These are phyloP conservation scores for Nannochloris sp. DNA, from an alignment of 139 green algal genomes.

Conservation along the genomic window DNA sequence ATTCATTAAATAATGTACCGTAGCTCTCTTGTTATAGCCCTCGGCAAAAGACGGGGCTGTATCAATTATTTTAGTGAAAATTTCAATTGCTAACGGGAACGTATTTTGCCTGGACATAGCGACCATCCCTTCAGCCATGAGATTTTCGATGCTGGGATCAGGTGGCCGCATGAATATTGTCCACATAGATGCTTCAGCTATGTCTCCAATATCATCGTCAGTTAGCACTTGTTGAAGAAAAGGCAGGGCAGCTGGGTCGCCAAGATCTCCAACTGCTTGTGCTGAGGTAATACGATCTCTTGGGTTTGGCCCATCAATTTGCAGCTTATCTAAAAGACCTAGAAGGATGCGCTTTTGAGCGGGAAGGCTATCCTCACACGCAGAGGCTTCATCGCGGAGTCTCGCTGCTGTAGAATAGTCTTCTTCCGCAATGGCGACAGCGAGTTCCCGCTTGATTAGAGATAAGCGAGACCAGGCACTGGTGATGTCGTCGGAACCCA, in stretches of 20 bases:
- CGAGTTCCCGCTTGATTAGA: not conserved
- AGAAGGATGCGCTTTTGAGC: not conserved
- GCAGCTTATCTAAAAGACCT: not conserved
- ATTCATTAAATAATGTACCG: slow-evolving; percentile 47
- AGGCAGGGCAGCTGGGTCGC: slow-evolving; percentile 26
- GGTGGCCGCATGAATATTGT: slow-evolving; percentile 33
- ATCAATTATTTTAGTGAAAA: slow-evolving; percentile 31
- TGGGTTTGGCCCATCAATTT: not conserved
- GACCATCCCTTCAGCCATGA: slow-evolving; percentile 36
- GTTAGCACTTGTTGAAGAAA: slow-evolving; percentile 30
- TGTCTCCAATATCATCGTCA: slow-evolving; percentile 17
- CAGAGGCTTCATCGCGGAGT: not conserved
- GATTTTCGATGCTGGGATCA: slow-evolving; percentile 7
- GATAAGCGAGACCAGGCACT: not conserved
- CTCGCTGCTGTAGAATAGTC: not conserved
- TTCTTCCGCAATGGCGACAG: not conserved
- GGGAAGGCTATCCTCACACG: not conserved
- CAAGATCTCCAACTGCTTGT: slow-evolving; percentile 22
- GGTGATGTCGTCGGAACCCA: not conserved
- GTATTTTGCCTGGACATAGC: slow-evolving; percentile 18
- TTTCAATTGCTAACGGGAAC: slow-evolving; percentile 18
- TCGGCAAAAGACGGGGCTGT: not conserved
- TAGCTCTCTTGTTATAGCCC: slow-evolving; percentile 71
- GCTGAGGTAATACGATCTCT: not conserved
- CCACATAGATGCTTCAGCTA: slow-evolving; percentile 42